Percentiles rank a stretch among this genome's conserved stretches.
phyloP scores from a whole-genome alignment of 2,329 filamentous ascomycete species.

The Penicillium concentricum region DNA sequence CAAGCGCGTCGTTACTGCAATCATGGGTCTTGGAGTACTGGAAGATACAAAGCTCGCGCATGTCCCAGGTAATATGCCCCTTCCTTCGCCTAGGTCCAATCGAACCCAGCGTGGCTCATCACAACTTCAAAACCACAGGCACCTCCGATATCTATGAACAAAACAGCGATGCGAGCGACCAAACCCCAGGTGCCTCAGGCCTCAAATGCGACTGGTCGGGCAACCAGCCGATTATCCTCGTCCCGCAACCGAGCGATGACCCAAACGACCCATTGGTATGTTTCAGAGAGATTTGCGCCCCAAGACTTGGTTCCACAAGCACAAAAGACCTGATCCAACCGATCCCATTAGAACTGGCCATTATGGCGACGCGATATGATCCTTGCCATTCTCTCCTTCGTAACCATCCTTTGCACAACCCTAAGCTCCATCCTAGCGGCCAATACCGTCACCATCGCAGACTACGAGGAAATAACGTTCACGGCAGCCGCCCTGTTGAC shows the following conservation, averaged over 20 bases:
- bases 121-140: slow-evolving; percentile 21
- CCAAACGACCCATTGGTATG: slow-evolving; percentile 79
- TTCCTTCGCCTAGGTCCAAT: not conserved
- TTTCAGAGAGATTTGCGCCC: slow-evolving; percentile 34
- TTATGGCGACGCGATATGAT: slow-evolving; percentile 82
- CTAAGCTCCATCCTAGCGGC: slow-evolving; percentile 85
- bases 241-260: slow-evolving; percentile 87
- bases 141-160: slow-evolving; percentile 63
- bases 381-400: slow-evolving; percentile 72
- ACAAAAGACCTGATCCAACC: not conserved
- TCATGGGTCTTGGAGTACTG: slow-evolving; percentile 71
- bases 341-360: slow-evolving; percentile 69
- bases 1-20: not conserved
- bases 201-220: slow-evolving; percentile 74
- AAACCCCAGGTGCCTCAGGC: slow-evolving; percentile 37
- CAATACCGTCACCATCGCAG: slow-evolving; percentile 75
- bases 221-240: slow-evolving; percentile 69
- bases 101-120: not conserved
- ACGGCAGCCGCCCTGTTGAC: slow-evolving; percentile 79
- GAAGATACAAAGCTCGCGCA: slow-evolving; percentile 65
- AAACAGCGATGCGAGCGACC: slow-evolving; percentile 41
- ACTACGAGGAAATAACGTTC: slow-evolving; percentile 65
- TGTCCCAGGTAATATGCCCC: slow-evolving; percentile 65
- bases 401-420: slow-evolving; percentile 78
- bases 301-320: not conserved